A percentile compares a stretch with the other conserved stretches of the same genome.
Evolutionary conservation across 148 eudicot species (phyloP).

Genomic region (Polygonum maritimum): DNA sequence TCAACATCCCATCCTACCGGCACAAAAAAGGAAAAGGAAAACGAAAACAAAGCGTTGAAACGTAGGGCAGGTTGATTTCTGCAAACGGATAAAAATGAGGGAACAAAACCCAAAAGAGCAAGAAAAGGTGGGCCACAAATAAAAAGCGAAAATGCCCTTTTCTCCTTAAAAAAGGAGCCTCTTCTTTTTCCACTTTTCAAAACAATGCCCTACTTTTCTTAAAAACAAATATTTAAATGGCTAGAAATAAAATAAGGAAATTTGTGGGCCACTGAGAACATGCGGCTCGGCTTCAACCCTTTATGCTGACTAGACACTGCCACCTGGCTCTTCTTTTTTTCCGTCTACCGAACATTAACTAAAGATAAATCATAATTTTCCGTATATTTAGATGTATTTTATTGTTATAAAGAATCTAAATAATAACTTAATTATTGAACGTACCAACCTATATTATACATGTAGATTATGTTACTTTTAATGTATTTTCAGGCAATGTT

Average conservation of each 20-base stretch:
- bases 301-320: constrained; percentile 9
- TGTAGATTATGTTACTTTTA: background rate
- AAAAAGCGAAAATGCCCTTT: background rate
- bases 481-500: background rate
- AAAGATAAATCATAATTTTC: background rate
- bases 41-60: background rate
- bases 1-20: background rate
- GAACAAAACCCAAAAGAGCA: background rate
- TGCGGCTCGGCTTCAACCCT: constrained; percentile 8
- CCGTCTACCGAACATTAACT: background rate
- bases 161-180: constrained; percentile 5
- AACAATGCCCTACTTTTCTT: background rate
- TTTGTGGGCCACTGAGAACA: background rate
- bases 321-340: constrained; percentile 4
- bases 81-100: background rate
- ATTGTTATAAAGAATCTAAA: background rate
- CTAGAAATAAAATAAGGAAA: background rate
- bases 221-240: too few species aligned
- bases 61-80: background rate
- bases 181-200: background rate
- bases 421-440: background rate
- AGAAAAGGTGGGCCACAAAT: background rate
- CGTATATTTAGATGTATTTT: background rate
- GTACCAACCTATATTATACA: background rate
- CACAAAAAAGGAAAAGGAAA: background rate